Percentiles rank a stretch among this genome's conserved stretches.
These are phyloP conservation scores for Pseudocercospora crystallina DNA, from an alignment of 2,329 filamentous ascomycete genomes.

Conservation along the genomic window DNA sequence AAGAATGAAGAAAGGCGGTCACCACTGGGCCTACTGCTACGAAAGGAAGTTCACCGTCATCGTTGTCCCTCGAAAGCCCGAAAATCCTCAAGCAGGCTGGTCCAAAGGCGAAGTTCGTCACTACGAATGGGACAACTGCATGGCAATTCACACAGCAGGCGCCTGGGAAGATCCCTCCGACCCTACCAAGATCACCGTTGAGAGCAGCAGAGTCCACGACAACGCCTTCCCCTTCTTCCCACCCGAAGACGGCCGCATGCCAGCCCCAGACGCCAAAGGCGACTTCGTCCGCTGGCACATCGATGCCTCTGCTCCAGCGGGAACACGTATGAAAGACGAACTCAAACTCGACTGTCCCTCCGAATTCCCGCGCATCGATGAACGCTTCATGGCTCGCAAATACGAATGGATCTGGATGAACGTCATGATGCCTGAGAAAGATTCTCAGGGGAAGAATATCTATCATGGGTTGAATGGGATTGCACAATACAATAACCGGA, in stretches of 20 bases:
- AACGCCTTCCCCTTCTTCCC: slow-evolving; percentile 49
- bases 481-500: slow-evolving; percentile 20
- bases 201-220: slow-evolving; percentile 41
- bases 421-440: slow-evolving; percentile 37
- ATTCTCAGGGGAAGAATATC: slow-evolving; percentile 36
- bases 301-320: slow-evolving; percentile 35
- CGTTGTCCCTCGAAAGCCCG: slow-evolving; percentile 25
- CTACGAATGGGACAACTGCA: slow-evolving; percentile 29
- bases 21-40: slow-evolving; percentile 42
- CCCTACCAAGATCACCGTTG: slow-evolving; percentile 39
- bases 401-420: slow-evolving; percentile 45
- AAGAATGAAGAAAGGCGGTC: slow-evolving; percentile 39
- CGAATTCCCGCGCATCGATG: slow-evolving; percentile 49
- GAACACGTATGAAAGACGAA: slow-evolving; percentile 27
- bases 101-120: slow-evolving; percentile 16
- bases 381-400: slow-evolving; percentile 41
- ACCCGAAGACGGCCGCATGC: slow-evolving; percentile 34
- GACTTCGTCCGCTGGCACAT: slow-evolving; percentile 47
- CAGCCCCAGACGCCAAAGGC: slow-evolving; percentile 38
- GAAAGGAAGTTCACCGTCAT: slow-evolving; percentile 27
- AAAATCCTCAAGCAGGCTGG: slow-evolving; percentile 21
- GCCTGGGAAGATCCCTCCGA: slow-evolving; percentile 39
- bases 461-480: slow-evolving; percentile 24
- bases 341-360: slow-evolving; percentile 40
- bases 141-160: slow-evolving; percentile 45